Conservation (phyloP, 495 filamentous ascomycete species). For the Cercophora samala region DNA sequence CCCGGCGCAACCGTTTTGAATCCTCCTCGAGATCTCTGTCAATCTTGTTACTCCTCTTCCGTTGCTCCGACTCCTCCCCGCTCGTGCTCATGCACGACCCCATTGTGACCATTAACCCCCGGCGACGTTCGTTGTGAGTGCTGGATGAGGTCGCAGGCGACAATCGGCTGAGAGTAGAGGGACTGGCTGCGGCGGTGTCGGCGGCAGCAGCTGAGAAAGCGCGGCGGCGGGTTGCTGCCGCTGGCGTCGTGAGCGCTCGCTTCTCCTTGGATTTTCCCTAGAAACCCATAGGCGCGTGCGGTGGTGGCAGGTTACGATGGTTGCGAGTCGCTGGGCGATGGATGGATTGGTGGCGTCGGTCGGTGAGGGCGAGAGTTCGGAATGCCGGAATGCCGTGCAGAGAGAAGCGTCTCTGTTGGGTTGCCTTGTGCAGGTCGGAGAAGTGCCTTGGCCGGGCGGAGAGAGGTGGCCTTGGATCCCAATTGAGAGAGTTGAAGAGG, state of each 20-base stretch:
- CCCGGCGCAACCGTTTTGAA: constrained; percentile 78
- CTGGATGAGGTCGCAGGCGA: constrained; percentile 17
- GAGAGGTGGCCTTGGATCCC: constrained; percentile 7
- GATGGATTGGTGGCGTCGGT: background rate
- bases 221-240: constrained; percentile 9
- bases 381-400: background rate
- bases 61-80: constrained; percentile 80
- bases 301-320: background rate
- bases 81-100: constrained; percentile 83
- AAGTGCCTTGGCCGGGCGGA: constrained; percentile 7
- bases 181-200: background rate
- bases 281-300: constrained; percentile 26
- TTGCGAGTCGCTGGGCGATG: background rate
- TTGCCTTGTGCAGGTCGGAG: constrained; percentile 6
- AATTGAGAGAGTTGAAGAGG: constrained; percentile 1
- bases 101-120: constrained; percentile 59
- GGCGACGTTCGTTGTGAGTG: constrained; percentile 1
- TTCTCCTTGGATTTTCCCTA: constrained; percentile 23
- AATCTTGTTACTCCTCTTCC: constrained; percentile 90
- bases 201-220: constrained; percentile 1
- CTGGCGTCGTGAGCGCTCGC: constrained; percentile 18
- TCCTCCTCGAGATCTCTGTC: constrained; percentile 92
- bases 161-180: constrained; percentile 8
- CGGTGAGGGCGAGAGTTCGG: background rate
- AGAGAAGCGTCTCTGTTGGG: background rate